phyloP scores from a whole-genome alignment of 2,329 filamentous ascomycete species.

The Fusarium sp. region DNA sequence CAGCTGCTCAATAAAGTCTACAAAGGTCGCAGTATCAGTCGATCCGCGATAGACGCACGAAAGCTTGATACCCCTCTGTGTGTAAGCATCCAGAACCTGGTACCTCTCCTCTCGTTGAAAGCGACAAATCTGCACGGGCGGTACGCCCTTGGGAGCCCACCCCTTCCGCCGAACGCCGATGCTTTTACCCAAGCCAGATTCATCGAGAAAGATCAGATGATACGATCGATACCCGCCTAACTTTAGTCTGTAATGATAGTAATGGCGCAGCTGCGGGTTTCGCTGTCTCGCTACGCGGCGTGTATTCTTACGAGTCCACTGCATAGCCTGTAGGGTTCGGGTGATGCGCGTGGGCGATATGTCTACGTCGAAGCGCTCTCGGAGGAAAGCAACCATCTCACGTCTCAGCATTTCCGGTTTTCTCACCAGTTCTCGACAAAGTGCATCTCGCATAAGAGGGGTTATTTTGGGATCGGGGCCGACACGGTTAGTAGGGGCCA shows the following conservation, averaged over 20 bases:
- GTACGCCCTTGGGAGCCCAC: constrained; percentile 10
- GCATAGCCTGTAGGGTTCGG: constrained; percentile 35
- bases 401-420: constrained; percentile 19
- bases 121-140: constrained; percentile 6
- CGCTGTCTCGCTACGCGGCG: constrained; percentile 52
- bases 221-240: constrained; percentile 14
- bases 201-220: constrained; percentile 16
- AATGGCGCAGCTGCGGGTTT: constrained; percentile 54
- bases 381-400: constrained; percentile 15
- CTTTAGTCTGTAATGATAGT: constrained; percentile 50
- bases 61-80: too few relatives aligned
- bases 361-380: constrained; percentile 13
- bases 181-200: constrained; percentile 14
- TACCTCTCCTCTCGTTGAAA: constrained; percentile 16
- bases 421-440: constrained; percentile 7
- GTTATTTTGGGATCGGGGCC: constrained; percentile 22
- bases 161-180: constrained; percentile 6
- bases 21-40: too few relatives aligned
- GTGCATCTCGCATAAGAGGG: constrained; percentile 13
- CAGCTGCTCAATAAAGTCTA: too few relatives aligned
- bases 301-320: constrained; percentile 53
- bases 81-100: constrained; percentile 11
- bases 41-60: too few relatives aligned
- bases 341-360: constrained; percentile 39
- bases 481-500: constrained; percentile 6